A percentile compares a stretch with the other conserved stretches of the same genome.
Evolutionary conservation across 352 stramenopile genomes (phyloP).

Genomic region (Globisporangium polare): DNA sequence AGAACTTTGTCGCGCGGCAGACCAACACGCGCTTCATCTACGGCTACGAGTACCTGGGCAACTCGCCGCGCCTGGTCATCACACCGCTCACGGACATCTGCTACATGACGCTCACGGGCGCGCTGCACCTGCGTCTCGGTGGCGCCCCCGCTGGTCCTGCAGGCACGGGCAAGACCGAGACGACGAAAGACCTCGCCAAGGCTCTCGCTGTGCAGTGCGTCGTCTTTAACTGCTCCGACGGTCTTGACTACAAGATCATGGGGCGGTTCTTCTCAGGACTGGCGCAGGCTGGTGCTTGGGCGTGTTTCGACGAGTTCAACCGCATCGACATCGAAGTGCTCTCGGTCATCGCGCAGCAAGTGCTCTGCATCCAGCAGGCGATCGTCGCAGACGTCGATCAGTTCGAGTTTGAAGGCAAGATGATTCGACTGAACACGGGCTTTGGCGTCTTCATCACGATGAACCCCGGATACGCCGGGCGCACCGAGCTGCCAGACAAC

Average conservation of each 20-base stretch:
- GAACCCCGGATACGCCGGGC: conserved; percentile 92
- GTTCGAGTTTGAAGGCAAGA: conserved; percentile 93
- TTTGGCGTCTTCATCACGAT: conserved; percentile 96
- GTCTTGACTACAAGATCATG: conserved; percentile 97
- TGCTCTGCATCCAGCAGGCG: conserved; percentile 93
- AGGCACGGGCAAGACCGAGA: conserved; percentile 94
- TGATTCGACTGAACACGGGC: conserved; percentile 87
- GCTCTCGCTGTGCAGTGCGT: conserved; percentile 93
- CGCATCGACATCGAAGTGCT: conserved; percentile 95
- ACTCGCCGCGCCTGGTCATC: conserved; percentile 79
- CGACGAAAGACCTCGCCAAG: conserved; percentile 93
- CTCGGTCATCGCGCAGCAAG: conserved; percentile 95
- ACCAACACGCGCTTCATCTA: conserved; percentile 86
- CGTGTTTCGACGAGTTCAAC: conserved; percentile 97
- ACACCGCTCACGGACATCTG: conserved; percentile 85
- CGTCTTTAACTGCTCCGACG: conserved; percentile 96
- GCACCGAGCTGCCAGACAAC: conserved; percentile 92
- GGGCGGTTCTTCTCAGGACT: conserved; percentile 94
- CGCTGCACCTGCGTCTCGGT: conserved; percentile 89
- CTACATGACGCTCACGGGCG: conserved; percentile 95
- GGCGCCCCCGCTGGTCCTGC: conserved; percentile 91
- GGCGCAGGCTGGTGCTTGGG: conserved; percentile 91
- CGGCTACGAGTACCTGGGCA: conserved; percentile 83
- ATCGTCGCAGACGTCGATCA: conserved; percentile 86
- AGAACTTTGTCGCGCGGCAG: conserved; percentile 81